phyloP scores from a whole-genome alignment of 345 rosid species.

The Combretum micranthum region DNA sequence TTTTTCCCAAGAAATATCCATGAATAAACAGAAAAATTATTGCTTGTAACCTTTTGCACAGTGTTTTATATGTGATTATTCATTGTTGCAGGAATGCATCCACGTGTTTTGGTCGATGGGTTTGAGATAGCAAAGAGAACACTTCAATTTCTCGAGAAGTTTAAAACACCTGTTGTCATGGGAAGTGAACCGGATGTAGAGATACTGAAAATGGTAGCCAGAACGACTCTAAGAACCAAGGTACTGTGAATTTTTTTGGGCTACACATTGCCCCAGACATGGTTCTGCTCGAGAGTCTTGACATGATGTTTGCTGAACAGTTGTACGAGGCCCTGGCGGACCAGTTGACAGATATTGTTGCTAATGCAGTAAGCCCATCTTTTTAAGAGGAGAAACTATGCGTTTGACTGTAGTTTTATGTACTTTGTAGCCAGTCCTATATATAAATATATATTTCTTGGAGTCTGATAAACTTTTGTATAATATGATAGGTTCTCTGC shows the following conservation, averaged over 20 bases:
- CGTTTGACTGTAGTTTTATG: background rate
- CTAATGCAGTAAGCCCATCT: constrained; percentile 55
- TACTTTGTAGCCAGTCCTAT: background rate
- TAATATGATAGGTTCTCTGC: constrained; percentile 66
- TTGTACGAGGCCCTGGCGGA: constrained; percentile 88
- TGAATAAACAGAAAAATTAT: background rate
- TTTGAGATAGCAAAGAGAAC: constrained; percentile 93
- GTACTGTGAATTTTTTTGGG: constrained; percentile 21
- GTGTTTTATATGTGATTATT: background rate
- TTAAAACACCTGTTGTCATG: constrained; percentile 92
- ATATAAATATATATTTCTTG: too few species aligned
- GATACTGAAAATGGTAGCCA: constrained; percentile 93
- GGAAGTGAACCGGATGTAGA: constrained; percentile 94
- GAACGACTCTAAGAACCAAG: constrained; percentile 91
- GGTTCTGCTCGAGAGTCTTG: background rate
- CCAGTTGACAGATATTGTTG: constrained; percentile 86
- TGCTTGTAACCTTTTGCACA: background rate
- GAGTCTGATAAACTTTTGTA: constrained; percentile 5
- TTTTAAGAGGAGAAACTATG: background rate
- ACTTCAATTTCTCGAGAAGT: constrained; percentile 82
- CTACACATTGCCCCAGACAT: too few species aligned
- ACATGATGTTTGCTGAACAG: constrained; percentile 29
- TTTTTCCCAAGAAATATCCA: too few species aligned
- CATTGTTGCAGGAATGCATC: constrained; percentile 76
- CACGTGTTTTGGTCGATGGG: constrained; percentile 97